Evolutionary conservation across 306 rosid species (phyloP).

Genomic region (Nissolia schottii): DNA sequence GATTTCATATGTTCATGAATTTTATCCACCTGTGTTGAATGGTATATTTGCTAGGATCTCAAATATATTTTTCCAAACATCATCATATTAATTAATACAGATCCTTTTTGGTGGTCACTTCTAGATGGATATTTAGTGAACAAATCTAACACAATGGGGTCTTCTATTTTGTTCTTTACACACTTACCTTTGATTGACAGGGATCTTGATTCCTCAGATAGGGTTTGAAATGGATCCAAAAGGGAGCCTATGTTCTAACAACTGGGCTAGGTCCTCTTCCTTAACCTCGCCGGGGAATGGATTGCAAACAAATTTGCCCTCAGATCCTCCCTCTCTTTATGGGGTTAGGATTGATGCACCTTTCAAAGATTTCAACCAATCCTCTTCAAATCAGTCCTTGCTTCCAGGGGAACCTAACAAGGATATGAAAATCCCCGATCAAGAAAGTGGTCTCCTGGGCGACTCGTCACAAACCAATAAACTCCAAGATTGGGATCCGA

Average conservation of each 20-base stretch:
- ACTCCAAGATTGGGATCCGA: slow-evolving; percentile 81
- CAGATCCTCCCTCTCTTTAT: slow-evolving; percentile 42
- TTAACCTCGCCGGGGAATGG: slow-evolving; percentile 30
- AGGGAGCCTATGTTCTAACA: slow-evolving; percentile 46
- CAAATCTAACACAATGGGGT: background rate
- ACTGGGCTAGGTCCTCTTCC: slow-evolving; percentile 52
- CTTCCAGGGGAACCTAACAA: slow-evolving; percentile 33
- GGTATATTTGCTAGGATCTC: too few species aligned
- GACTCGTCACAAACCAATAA: slow-evolving; percentile 36
- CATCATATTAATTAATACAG: background rate
- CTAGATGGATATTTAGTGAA: background rate
- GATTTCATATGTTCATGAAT: slow-evolving; percentile 20
- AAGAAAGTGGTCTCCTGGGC: slow-evolving; percentile 37
- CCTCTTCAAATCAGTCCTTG: slow-evolving; percentile 32
- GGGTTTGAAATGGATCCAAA: slow-evolving; percentile 51
- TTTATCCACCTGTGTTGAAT: background rate
- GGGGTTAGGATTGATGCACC: slow-evolving; percentile 47
- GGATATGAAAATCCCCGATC: slow-evolving; percentile 35
- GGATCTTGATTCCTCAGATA: slow-evolving; percentile 25
- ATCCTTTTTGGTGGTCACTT: background rate
- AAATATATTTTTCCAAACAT: too few species aligned
- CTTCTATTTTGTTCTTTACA: background rate
- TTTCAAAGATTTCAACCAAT: slow-evolving; percentile 49
- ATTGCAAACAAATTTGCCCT: slow-evolving; percentile 33
- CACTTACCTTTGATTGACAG: slow-evolving; percentile 29